Base-by-base conservation (phyloP, 768 basidiomycete genomes). In the Piloderma croceum region DNA sequence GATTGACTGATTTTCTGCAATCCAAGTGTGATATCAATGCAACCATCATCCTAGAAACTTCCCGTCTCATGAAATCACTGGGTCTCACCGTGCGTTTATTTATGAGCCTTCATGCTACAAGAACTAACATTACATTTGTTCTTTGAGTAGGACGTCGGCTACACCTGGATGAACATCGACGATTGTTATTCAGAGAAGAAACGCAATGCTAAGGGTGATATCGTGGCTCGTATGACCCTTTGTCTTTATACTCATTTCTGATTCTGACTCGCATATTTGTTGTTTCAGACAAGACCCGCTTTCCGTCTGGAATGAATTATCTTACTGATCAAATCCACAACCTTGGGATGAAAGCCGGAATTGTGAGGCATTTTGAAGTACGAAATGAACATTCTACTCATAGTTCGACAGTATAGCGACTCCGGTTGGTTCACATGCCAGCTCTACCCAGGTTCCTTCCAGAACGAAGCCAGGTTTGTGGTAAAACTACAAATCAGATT, bases 401-500 rank as follows among this genome's bases (percentile, higher is more conserved):
- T 37, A 24, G 35, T 25, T 11, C n/a, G 21, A 24, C 34, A 79
- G 79, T 82, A 82, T 45, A 75, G 79, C 43, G 78, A 81, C 48
- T 70, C 81, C 1, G 81, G 81, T 15, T 82, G 79, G 80, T 79
- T 71, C 50, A 82, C 81, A 19, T 83, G 81, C 48, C 68, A 71
- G 33, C 43, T 71, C 9, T 83, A 80, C 52, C 81, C 81, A 17
- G 81, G 80, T 15, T 81, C 80, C 5, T 82, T 68, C 58, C 64
- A 69, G 51, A 78, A 82, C 42, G 80, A 82, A 56, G 74, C 63
- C 17, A 69, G 74, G 75, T 71, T 13, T 24, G 24, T 27, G 19
- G 2, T 3, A 11, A 32, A 24, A 17, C 4, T 11, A 20, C 20
- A 34, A 3, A 35, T 29, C 7, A 35, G 11, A 29, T 21, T 44